A percentile compares a stretch with the other conserved stretches of the same genome.
These are phyloP conservation scores for Backusella westeae DNA, from an alignment of 192 early-diverging fungal species.

Conservation along the genomic window DNA sequence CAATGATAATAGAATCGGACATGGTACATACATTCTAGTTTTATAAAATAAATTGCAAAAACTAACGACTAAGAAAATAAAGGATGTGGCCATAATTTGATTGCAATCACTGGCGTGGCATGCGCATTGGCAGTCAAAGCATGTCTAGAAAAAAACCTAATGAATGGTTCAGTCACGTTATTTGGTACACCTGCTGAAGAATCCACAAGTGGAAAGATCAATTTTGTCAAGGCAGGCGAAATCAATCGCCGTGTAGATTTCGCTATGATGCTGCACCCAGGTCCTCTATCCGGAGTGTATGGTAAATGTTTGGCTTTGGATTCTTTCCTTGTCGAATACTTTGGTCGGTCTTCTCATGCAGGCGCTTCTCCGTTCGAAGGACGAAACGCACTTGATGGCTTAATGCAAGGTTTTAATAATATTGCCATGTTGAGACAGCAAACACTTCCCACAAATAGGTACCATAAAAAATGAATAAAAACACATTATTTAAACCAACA, in stretches of 20 bases:
- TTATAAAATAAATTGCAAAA: background rate
- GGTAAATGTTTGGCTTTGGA: constrained; percentile 34
- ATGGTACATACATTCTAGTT: constrained; percentile 31
- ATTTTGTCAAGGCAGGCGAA: constrained; percentile 57
- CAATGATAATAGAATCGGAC: constrained; percentile 38
- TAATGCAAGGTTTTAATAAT: constrained; percentile 43
- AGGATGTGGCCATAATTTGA: constrained; percentile 65
- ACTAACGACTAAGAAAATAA: background rate
- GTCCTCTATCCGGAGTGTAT: constrained; percentile 27
- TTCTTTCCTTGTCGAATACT: constrained; percentile 46
- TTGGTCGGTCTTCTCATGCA: constrained; percentile 58
- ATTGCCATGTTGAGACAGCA: constrained; percentile 61
- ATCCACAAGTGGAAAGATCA: constrained; percentile 68
- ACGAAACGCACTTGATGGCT: constrained; percentile 65
- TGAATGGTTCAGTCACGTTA: constrained; percentile 53
- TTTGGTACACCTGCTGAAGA: constrained; percentile 74
- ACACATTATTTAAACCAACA: background rate
- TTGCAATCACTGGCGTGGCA: constrained; percentile 63
- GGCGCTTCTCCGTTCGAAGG: constrained; percentile 58
- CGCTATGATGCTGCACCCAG: constrained; percentile 67
- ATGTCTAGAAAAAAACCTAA: constrained; percentile 36
- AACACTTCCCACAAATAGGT: constrained; percentile 43
- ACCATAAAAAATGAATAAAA: background rate
- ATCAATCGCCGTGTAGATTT: constrained; percentile 63
- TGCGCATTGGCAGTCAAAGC: constrained; percentile 49